Conservation (phyloP, 108 stramenopile genomes). For the Phaeodactylum tricornutum region DNA sequence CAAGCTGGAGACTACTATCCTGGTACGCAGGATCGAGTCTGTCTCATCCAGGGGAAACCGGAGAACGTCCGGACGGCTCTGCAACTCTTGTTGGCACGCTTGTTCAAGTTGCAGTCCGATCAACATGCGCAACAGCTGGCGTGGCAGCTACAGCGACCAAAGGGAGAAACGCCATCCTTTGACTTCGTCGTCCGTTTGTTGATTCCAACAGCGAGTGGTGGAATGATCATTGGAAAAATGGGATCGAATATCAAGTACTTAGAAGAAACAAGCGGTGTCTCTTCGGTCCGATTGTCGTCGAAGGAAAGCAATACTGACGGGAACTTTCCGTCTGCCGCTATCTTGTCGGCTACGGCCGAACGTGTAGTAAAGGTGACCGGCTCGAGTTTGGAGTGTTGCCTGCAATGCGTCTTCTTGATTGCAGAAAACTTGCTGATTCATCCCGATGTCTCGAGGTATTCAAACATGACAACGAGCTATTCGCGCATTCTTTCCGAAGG, state of each 20-base stretch:
- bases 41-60: constrained; percentile 63
- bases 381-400: constrained; percentile 31
- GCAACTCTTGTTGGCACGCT: constrained; percentile 39
- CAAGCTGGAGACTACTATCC: constrained; percentile 73
- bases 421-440: constrained; percentile 53
- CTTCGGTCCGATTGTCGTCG: constrained; percentile 56
- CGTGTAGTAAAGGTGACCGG: constrained; percentile 69
- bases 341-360: constrained; percentile 33
- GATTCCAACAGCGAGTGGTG: constrained; percentile 64
- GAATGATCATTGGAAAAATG: constrained; percentile 74
- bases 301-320: constrained; percentile 31
- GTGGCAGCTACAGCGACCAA: constrained; percentile 16
- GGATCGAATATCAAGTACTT: constrained; percentile 70
- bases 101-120: neutral
- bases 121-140: constrained; percentile 29
- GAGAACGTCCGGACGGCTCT: constrained; percentile 47
- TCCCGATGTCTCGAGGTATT: constrained; percentile 60
- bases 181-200: constrained; percentile 63
- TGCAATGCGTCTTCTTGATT: constrained; percentile 35
- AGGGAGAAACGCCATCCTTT: constrained; percentile 9
- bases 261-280: constrained; percentile 54
- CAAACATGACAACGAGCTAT: constrained; percentile 77
- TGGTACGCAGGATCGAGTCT: constrained; percentile 67
- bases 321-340: constrained; percentile 3
- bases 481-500: constrained; percentile 21